Evolutionary conservation across 2,329 filamentous ascomycete species (phyloP), one percentile per base, ranked within the genome.

Genomic region (Chrysosporium keratinophilum): DNA sequence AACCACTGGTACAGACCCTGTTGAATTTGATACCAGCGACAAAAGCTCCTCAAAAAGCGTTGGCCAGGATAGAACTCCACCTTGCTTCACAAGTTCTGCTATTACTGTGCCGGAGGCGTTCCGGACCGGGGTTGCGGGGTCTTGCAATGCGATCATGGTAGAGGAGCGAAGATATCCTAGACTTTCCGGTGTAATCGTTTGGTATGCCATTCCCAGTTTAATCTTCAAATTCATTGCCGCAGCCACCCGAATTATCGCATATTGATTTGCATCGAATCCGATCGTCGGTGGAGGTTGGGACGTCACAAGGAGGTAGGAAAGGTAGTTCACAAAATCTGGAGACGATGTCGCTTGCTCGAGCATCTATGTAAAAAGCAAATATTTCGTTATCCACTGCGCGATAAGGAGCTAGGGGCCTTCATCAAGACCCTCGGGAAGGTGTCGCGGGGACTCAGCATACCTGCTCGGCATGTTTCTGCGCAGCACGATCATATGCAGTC

Each of bases 211-310:
- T 65, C 81, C 85, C 68, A 97, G 80, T 66, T 94, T 89, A 71
- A 96, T 97, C 75, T 97, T 98, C 60, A 98, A 78, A 81, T 96
- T 93, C 65, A 97, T 83, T 54, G 87, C 90, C 23, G 91, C 90
- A 10, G 91, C 87, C 57, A 87, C 87, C 59, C 93, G 85, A 57
- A 95, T 84, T 49, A 88, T 74, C 68, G 85, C 65, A 80, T 73
- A 88, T 84, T 66, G 87, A 76, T 59, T 78, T 65, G 60, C 50
- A 77, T 79, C 65, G 87, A 74, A 58, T 76, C 82, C 54, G 75
- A 72, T 58, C 9, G 60, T 71, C 45, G 85, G 81, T 52, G 73
- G 69, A 49, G 77, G 74, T 59, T 82, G 77, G 54, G 81, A 69
- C 62, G 80, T 88, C 56, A 87, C 88, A 71, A 95, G 88, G 58